Percentiles rank a stretch among this genome's conserved stretches.
Evolutionary conservation across 768 basidiomycete genomes (phyloP).

Genomic region (Leccinum boreale): DNA sequence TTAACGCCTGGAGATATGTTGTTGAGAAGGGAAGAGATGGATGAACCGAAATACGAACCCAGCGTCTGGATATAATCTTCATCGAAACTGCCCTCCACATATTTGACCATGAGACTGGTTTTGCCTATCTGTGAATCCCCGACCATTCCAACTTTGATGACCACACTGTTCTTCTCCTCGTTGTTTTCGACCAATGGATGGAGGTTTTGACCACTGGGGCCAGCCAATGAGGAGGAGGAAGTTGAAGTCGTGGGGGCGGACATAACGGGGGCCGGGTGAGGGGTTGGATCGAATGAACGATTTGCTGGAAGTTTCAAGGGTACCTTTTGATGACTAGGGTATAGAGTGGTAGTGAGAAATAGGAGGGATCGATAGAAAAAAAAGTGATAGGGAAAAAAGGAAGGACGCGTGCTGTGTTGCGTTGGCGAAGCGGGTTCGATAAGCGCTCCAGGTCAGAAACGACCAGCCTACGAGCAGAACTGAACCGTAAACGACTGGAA

Average conservation of each 20-base stretch:
- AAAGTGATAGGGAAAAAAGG: conserved; percentile 30
- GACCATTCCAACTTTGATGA: conserved; percentile 99
- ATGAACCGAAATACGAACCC: conserved; percentile 47
- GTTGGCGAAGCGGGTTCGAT: conserved; percentile 34
- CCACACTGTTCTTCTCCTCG: conserved; percentile 85
- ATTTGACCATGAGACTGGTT: conserved; percentile 99
- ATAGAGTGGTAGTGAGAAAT: conserved; percentile 25
- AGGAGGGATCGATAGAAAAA: conserved; percentile 28
- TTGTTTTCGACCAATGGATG: conserved; percentile 53
- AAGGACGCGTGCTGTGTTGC: conserved; percentile 35
- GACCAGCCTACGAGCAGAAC: conserved; percentile 28
- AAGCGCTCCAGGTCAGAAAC: conserved; percentile 31
- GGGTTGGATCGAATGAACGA: conserved; percentile 17
- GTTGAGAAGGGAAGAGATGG: conserved; percentile 6
- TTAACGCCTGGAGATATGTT: conserved; percentile 67
- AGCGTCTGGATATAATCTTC: conserved; percentile 99
- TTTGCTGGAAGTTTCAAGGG: conserved; percentile 12
- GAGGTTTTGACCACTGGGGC: conserved; percentile 52
- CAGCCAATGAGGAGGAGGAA: conserved; percentile 40
- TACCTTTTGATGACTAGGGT: conserved; percentile 24
- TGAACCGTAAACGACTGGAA: conserved; percentile 27
- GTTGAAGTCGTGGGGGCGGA: conserved; percentile 50
- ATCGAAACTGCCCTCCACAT: conserved; percentile 97
- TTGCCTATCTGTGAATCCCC: conserved; percentile 99
- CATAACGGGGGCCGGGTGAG: conserved; percentile 33